phyloP scores from a whole-genome alignment of 2,329 filamentous ascomycete genomes.

The Penicillium sp. region DNA sequence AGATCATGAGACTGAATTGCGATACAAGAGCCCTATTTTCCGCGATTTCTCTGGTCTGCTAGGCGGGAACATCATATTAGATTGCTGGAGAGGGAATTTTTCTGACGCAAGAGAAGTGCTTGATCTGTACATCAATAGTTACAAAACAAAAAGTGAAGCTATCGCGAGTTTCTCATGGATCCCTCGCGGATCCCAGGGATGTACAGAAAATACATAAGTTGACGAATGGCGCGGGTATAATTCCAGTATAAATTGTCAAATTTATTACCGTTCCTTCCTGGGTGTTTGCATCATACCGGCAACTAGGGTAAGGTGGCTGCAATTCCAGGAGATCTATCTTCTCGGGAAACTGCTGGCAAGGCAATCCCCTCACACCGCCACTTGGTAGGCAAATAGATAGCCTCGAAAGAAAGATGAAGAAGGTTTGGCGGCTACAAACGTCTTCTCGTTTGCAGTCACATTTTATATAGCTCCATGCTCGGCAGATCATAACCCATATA shows the following conservation, averaged over 20 bases:
- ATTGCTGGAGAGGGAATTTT: constrained; percentile 8
- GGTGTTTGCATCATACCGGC: too few species aligned
- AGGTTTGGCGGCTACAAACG: background rate
- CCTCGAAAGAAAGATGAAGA: background rate
- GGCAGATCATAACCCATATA: too few species aligned
- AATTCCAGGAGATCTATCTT: background rate
- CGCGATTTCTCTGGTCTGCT: constrained; percentile 2
- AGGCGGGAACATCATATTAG: constrained; percentile 6
- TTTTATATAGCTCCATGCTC: too few species aligned
- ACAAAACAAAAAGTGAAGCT: too few species aligned
- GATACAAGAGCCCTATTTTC: constrained; percentile 4
- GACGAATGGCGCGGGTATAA: too few species aligned
- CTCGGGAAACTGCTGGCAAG: background rate
- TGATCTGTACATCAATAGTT: too few species aligned
- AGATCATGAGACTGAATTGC: constrained; percentile 8
- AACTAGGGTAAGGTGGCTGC: too few species aligned
- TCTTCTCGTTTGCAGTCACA: background rate
- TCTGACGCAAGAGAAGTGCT: constrained; percentile 2
- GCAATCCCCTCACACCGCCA: background rate
- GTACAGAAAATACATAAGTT: too few species aligned
- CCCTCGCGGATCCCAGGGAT: too few species aligned
- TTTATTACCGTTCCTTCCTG: too few species aligned
- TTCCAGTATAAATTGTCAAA: too few species aligned
- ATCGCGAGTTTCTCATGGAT: too few species aligned
- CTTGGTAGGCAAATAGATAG: background rate